These are phyloP conservation scores for Luffa acutangula DNA, from an alignment of 306 rosid genomes.

Conservation along the genomic window DNA sequence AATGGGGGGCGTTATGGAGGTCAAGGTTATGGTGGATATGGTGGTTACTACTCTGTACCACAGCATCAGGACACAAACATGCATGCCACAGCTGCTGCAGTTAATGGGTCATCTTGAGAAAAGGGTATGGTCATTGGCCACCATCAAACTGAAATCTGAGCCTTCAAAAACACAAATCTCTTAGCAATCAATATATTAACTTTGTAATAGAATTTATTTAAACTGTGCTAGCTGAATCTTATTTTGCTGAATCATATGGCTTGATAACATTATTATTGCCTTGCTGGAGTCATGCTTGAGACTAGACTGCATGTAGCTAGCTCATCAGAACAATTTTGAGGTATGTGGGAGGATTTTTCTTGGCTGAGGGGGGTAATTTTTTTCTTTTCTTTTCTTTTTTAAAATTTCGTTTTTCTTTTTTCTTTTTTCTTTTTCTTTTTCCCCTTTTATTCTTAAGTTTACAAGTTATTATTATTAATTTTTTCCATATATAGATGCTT, in stretches of 20 bases:
- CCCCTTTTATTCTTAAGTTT: background rate
- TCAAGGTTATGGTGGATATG: constrained; percentile 43
- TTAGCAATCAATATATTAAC: background rate
- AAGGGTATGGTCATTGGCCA: constrained; percentile 7
- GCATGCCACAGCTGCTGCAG: constrained; percentile 39
- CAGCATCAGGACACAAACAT: constrained; percentile 62
- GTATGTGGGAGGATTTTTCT: background rate
- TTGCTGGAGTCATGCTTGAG: background rate
- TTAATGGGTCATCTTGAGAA: constrained; percentile 59
- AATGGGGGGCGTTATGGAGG: constrained; percentile 36
- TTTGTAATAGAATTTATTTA: background rate
- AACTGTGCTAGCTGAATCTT: constrained; percentile 2
- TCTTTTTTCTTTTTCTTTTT: background rate
- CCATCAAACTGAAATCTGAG: background rate
- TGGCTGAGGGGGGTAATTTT: background rate
- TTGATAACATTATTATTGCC: background rate
- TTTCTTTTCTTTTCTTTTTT: background rate
- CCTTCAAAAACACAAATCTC: background rate
- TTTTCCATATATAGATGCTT: background rate
- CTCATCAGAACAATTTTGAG: constrained; percentile 8
- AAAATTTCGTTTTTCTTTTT: background rate
- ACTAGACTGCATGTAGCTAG: background rate
- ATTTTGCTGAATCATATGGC: background rate
- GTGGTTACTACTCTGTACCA: constrained; percentile 29
- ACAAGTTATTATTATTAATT: background rate